Evolutionary conservation across 495 filamentous ascomycete species (phyloP).

Genomic region (Aspergillus sparsus): DNA sequence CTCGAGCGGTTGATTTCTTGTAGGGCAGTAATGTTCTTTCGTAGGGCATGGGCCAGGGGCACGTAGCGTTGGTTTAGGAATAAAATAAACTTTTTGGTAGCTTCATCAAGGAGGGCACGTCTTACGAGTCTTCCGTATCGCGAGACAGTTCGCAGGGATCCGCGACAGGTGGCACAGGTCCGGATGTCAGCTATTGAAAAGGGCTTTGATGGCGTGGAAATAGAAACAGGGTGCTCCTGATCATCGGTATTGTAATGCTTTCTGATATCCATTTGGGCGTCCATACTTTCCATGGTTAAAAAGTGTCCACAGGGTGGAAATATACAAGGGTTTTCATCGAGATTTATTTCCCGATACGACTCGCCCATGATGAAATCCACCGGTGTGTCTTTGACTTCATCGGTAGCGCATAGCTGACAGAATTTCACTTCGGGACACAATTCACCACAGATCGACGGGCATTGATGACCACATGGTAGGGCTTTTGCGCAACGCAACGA

Average conservation of each 20-base stretch:
- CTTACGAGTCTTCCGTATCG: constrained; percentile 68
- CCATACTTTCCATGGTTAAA: constrained; percentile 61
- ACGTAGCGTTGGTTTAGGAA: constrained; percentile 52
- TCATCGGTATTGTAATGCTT: constrained; percentile 53
- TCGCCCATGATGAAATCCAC: constrained; percentile 58
- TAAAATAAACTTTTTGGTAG: constrained; percentile 65
- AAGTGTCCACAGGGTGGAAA: constrained; percentile 54
- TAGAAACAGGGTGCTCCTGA: constrained; percentile 43
- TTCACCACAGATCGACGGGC: constrained; percentile 70
- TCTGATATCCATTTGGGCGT: constrained; percentile 62
- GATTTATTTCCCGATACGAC: constrained; percentile 56
- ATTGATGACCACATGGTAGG: constrained; percentile 67
- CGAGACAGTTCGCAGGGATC: constrained; percentile 60
- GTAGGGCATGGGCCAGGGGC: constrained; percentile 47
- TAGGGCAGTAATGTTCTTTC: constrained; percentile 25
- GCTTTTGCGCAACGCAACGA: constrained; percentile 57
- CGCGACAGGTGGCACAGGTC: constrained; percentile 64
- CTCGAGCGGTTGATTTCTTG: constrained; percentile 10
- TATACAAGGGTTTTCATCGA: constrained; percentile 61
- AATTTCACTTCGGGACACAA: constrained; percentile 54
- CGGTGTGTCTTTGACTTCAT: constrained; percentile 43
- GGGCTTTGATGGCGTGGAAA: constrained; percentile 46
- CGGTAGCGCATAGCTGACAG: constrained; percentile 57
- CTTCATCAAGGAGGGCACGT: constrained; percentile 64
- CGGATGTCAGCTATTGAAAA: constrained; percentile 57